Percentiles rank a stretch among this genome's conserved stretches.
phyloP scores from a whole-genome alignment of 768 basidiomycete genomes.

The Pleurotus ostreatus region DNA sequence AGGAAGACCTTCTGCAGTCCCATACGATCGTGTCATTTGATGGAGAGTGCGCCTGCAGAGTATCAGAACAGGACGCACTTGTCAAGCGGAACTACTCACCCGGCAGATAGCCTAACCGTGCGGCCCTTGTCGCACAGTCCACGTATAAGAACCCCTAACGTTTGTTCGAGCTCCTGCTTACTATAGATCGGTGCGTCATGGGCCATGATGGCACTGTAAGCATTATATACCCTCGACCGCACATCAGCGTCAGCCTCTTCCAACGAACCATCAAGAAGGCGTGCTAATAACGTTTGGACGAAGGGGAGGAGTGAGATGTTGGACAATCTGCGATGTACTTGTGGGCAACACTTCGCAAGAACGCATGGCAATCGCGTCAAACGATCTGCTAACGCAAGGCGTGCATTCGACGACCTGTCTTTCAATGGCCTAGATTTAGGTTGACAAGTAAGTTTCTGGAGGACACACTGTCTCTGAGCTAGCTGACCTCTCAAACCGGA shows the following conservation, averaged over 20 bases:
- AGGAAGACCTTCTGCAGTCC: conserved; percentile 16
- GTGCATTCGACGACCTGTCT: conserved; percentile 22
- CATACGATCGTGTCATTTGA: conserved; percentile 42
- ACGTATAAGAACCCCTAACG: conserved; percentile 35
- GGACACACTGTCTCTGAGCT: background rate
- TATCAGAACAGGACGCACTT: background rate
- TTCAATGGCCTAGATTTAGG: conserved; percentile 29
- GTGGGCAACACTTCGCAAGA: conserved; percentile 29
- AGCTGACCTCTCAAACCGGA: conserved; percentile 36
- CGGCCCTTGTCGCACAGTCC: conserved; percentile 55
- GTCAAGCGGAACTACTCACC: conserved; percentile 39
- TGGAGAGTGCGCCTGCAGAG: conserved; percentile 41
- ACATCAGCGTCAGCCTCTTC: conserved; percentile 44
- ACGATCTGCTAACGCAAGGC: conserved; percentile 28
- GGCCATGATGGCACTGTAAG: conserved; percentile 36
- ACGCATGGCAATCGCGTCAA: conserved; percentile 32
- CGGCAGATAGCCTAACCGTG: conserved; percentile 60
- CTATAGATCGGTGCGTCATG: conserved; percentile 34
- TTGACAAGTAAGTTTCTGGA: background rate
- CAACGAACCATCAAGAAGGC: conserved; percentile 43
- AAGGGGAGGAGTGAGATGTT: conserved; percentile 24
- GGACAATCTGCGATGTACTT: conserved; percentile 19
- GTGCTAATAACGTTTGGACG: conserved; percentile 29
- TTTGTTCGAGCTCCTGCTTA: conserved; percentile 23
- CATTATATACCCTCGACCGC: conserved; percentile 37